phyloP scores from a whole-genome alignment of 2,329 filamentous ascomycete genomes.

The Hypoxylon sp. region DNA sequence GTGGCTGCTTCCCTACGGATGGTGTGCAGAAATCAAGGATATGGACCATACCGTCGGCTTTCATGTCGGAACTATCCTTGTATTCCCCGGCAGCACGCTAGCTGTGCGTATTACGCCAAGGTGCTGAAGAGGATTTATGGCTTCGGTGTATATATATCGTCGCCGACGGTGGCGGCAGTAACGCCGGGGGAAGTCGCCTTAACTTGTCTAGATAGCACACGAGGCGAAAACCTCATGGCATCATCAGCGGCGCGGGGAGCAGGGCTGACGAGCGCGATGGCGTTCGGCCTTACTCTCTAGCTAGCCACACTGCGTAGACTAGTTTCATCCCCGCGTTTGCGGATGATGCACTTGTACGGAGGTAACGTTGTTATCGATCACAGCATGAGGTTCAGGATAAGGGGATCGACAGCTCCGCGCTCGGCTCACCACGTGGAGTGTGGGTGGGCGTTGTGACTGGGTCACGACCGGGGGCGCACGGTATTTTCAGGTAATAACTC shows the following conservation, averaged over 20 bases:
- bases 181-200: not conserved
- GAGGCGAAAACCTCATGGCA: not conserved
- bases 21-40: slow-evolving; percentile 7
- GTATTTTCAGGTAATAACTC: not conserved
- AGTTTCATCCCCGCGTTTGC: not conserved
- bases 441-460: slow-evolving; percentile 12
- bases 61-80: not conserved
- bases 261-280: slow-evolving; percentile 2
- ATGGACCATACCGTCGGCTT: not conserved
- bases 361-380: not conserved
- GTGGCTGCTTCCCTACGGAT: slow-evolving; percentile 6
- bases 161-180: slow-evolving; percentile 1
- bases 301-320: not conserved
- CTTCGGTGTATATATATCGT: not conserved
- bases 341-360: not conserved
- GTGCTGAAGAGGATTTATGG: not conserved
- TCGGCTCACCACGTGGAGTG: slow-evolving; percentile 21
- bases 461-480: slow-evolving; percentile 3
- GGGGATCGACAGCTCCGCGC: slow-evolving; percentile 17
- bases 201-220: not conserved
- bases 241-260: not conserved
- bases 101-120: slow-evolving; percentile 8
- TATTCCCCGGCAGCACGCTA: slow-evolving; percentile 9
- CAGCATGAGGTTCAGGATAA: not conserved
- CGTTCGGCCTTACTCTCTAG: not conserved